A percentile compares a stretch with the other conserved stretches of the same genome.
These are phyloP conservation scores for Guadua angustifolia DNA, from an alignment of 176 grass and related monocot genomes.

Conservation along the genomic window DNA sequence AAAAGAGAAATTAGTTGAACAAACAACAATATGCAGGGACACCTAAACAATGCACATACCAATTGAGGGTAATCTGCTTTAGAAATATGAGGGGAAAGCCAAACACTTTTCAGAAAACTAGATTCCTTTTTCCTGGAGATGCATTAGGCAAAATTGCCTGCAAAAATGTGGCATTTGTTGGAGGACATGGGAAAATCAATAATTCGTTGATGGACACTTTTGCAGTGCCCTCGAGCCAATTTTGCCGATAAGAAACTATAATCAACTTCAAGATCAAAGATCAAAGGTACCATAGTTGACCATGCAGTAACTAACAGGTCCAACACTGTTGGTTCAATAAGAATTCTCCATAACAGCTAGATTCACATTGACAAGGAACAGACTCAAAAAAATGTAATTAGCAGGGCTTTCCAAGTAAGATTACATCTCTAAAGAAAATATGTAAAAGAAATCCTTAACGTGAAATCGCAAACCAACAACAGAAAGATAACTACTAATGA, in stretches of 20 bases:
- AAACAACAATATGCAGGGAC: neutral
- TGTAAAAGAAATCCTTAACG: neutral
- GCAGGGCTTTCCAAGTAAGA: neutral
- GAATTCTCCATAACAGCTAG: slow-evolving; percentile 10
- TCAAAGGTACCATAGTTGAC: neutral
- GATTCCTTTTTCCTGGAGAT: neutral
- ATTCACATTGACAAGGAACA: neutral
- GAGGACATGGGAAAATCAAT: no score
- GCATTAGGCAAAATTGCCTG: no score
- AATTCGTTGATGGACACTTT: no score
- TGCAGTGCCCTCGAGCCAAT: no score
- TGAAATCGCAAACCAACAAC: neutral
- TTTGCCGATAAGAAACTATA: neutral
- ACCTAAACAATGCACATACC: neutral
- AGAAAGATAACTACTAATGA: neutral
- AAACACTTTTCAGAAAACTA: neutral
- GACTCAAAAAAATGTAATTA: neutral
- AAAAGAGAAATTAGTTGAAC: neutral
- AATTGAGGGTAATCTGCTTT: slow-evolving; percentile 9
- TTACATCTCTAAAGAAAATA: neutral
- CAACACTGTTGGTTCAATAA: neutral
- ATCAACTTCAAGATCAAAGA: slow-evolving; percentile 10
- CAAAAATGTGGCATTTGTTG: no score
- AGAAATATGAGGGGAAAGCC: neutral
- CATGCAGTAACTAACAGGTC: neutral